Evolutionary conservation across 192 early-diverging fungal genomes (phyloP).

Genomic region (Chytriomyces hyalinus): DNA sequence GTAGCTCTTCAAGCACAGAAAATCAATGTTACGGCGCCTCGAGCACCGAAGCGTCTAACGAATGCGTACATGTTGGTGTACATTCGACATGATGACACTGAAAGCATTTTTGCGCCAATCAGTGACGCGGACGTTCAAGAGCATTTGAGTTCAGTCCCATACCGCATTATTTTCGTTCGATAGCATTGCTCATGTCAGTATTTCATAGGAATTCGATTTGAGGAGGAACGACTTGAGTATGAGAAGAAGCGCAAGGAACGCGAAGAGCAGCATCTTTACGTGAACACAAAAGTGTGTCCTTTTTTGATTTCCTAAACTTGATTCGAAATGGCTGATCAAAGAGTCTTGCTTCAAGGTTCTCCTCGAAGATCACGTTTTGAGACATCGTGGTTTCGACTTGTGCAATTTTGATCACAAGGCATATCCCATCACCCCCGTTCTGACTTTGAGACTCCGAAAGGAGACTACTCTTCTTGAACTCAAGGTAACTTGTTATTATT

Average conservation of each 20-base stretch:
- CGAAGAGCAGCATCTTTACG: conserved; percentile 72
- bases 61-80: conserved; percentile 99
- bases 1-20: not conserved
- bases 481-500: conserved; percentile 21
- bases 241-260: conserved; percentile 71
- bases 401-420: conserved; percentile 70
- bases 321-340: not conserved
- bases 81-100: conserved; percentile 78
- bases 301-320: not conserved
- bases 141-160: conserved; percentile 63
- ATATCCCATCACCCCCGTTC: conserved; percentile 37
- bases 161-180: not conserved
- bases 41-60: conserved; percentile 75
- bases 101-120: conserved; percentile 71
- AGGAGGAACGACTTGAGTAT: conserved; percentile 64
- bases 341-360: conserved; percentile 52
- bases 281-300: conserved; percentile 60
- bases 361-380: conserved; percentile 68
- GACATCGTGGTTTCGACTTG: conserved; percentile 87
- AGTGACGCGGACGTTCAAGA: conserved; percentile 76
- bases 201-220: conserved; percentile 36
- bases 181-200: conserved; percentile 23
- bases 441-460: conserved; percentile 59
- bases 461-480: conserved; percentile 56
- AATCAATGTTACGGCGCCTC: conserved; percentile 39